Evolutionary conservation across 371 early-diverging fungal genomes (phyloP).

Genomic region (Mucor mucedo): DNA sequence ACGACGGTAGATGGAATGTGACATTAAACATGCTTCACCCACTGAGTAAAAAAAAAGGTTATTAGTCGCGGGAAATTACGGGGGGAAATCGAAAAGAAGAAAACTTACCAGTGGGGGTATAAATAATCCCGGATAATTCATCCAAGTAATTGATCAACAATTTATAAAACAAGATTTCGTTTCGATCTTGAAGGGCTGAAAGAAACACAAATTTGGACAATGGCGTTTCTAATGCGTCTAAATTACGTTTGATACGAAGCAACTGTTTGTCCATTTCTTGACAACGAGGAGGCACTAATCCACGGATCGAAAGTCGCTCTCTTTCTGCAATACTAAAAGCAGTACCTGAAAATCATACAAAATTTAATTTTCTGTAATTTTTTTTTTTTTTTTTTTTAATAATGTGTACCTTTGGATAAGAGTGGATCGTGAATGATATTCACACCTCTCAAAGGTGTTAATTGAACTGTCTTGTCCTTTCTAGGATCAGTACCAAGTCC

Average conservation of each 20-base stretch:
- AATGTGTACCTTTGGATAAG: slow-evolving; percentile 54
- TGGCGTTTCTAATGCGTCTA: slow-evolving; percentile 62
- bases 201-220: slow-evolving; percentile 65
- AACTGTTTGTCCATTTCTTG: slow-evolving; percentile 72
- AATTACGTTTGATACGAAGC: slow-evolving; percentile 61
- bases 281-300: slow-evolving; percentile 67
- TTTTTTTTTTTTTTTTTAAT: background rate
- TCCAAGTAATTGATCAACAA: slow-evolving; percentile 64
- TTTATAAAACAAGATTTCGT: slow-evolving; percentile 71
- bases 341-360: slow-evolving; percentile 43
- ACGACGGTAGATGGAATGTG: slow-evolving; percentile 69
- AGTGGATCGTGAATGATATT: slow-evolving; percentile 66
- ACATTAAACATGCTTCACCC: slow-evolving; percentile 57
- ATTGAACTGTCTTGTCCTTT: slow-evolving; percentile 62
- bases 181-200: slow-evolving; percentile 59
- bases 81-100: slow-evolving; percentile 17
- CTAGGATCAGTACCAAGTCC: slow-evolving; percentile 52
- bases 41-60: slow-evolving; percentile 31
- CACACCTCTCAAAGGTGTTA: slow-evolving; percentile 61
- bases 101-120: slow-evolving; percentile 51
- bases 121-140: slow-evolving; percentile 54
- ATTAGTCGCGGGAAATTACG: slow-evolving; percentile 18
- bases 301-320: slow-evolving; percentile 71
- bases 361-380: no score
- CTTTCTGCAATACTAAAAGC: slow-evolving; percentile 69